Evolutionary conservation across 2,329 filamentous ascomycete species (phyloP).

Genomic region (Diaporthe longicolla): DNA sequence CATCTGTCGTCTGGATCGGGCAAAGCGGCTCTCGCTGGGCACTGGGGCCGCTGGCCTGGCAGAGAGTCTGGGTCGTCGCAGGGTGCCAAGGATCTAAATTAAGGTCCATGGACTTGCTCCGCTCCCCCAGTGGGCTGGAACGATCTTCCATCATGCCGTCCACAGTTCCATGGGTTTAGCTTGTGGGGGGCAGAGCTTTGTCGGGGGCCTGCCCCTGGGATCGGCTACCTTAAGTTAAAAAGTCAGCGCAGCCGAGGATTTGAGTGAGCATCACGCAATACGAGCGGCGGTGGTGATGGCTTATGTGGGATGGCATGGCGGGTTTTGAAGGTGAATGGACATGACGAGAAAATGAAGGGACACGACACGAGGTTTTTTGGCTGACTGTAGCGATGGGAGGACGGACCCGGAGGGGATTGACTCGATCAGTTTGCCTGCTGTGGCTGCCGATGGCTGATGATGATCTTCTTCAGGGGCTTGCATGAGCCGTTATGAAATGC

Average conservation of each 20-base stretch:
- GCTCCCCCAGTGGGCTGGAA: conserved; percentile 27
- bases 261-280: not conserved
- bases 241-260: not conserved
- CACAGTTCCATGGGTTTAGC: conserved; percentile 21
- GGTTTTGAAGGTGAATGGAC: not conserved
- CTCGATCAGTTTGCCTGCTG: not conserved
- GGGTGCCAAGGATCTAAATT: conserved; percentile 24
- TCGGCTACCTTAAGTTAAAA: conserved; percentile 13
- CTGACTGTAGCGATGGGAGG: not conserved
- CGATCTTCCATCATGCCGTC: conserved; percentile 31
- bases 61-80: conserved; percentile 2
- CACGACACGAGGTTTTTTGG: conserved; percentile 8
- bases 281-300: not conserved
- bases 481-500: conserved; percentile 33
- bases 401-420: not conserved
- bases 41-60: not conserved
- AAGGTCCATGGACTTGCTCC: conserved; percentile 23
- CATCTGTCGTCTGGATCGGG: conserved; percentile 21
- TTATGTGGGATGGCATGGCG: not conserved
- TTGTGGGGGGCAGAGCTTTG: conserved; percentile 3
- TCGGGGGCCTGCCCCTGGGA: conserved; percentile 21
- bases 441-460: conserved; percentile 21
- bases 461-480: conserved; percentile 29
- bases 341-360: not conserved
- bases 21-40: not conserved